Conservation (phyloP, 2,329 filamentous ascomycete genomes). For the Aspergillus quadricinctus region DNA sequence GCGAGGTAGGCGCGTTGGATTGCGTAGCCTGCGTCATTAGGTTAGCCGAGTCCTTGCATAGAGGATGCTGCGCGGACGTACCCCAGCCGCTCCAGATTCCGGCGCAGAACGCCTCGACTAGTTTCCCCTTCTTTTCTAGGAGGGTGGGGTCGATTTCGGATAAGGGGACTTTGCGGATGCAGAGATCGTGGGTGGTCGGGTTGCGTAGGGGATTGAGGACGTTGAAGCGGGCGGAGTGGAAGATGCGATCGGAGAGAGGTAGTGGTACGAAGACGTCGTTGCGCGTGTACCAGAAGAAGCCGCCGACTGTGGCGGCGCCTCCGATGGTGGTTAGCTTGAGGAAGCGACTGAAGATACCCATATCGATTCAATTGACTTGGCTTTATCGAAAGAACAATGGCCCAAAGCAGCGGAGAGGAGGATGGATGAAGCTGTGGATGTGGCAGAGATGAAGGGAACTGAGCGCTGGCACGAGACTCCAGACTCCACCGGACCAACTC, state of each 20-base stretch:
- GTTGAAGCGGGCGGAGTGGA: slow-evolving; percentile 53
- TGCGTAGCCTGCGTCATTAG: slow-evolving; percentile 39
- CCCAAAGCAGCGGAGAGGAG: slow-evolving; percentile 1
- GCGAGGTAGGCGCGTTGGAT: slow-evolving; percentile 57
- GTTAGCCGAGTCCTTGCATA: too few relatives aligned
- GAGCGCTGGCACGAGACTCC: not conserved
- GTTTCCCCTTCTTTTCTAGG: slow-evolving; percentile 56
- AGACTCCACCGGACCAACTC: slow-evolving; percentile 8
- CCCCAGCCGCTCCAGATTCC: slow-evolving; percentile 64
- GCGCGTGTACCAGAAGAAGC: slow-evolving; percentile 52
- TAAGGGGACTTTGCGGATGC: slow-evolving; percentile 59
- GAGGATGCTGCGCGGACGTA: slow-evolving; percentile 44
- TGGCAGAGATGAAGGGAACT: not conserved
- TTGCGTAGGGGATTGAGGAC: slow-evolving; percentile 61
- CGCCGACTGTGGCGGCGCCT: slow-evolving; percentile 48
- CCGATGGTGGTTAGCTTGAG: slow-evolving; percentile 44
- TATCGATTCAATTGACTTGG: slow-evolving; percentile 19
- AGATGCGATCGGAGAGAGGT: slow-evolving; percentile 58
- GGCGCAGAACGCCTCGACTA: slow-evolving; percentile 63
- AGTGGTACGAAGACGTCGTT: slow-evolving; percentile 56
- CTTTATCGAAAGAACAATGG: not conserved
- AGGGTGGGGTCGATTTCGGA: slow-evolving; percentile 62
- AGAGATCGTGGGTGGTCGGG: slow-evolving; percentile 61
- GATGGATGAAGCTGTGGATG: not conserved
- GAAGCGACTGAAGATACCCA: slow-evolving; percentile 50